Evolutionary conservation across 1,284 basidiomycete genomes (phyloP), one percentile per base, ranked within the genome.

Genomic region (Sanghuangporus baumii): DNA sequence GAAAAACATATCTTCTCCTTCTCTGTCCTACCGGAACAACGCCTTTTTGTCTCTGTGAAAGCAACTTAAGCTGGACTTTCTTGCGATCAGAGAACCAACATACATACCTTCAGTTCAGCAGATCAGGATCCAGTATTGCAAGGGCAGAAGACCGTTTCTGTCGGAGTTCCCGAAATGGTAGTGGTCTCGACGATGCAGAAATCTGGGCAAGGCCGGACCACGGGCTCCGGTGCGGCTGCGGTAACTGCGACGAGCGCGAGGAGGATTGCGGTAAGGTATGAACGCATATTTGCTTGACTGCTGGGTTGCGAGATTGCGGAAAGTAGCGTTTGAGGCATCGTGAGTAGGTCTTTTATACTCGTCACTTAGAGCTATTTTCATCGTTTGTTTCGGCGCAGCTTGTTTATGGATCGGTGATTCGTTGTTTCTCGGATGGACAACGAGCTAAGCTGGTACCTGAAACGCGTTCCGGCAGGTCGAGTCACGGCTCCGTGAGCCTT

Each of bases 111-210:
- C 36, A 51, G 11, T 54, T 54, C 36, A 51, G 11, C 6, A n/a
- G n/a, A 41, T 41, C 40, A 46, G 16, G 43, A 51, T 34, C 12
- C 46, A 8, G 60, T 62, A 4, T 37, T 14, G 56, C 61, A 62
- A 40, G 61, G 55, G 18, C 61, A 62, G 47, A 40, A 26, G 9
- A 50, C 46, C 14, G 57, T 62, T 26, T 34, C 50, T n/a, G 61
- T 62, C 23, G 61, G 36, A 6, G 48, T 58, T 14, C 61, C 61
- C 46, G 38, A 46, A 34, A 62, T 36, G 16, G 61, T 62, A 37
- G 46, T 57, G 12, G 61, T 58, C 50, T 54, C 40, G 37, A 58
- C 48, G 14, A 31, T 50, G 47, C 61, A 62, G 2, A 58, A 12
- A 3, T 52, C 55, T 18, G 47, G 47, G 50, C 61, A 57, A 51